Percentiles rank a stretch among this genome's conserved stretches.
phyloP scores from a whole-genome alignment of 164 flowering plant genomes.

The Magnolia changhungtana region DNA sequence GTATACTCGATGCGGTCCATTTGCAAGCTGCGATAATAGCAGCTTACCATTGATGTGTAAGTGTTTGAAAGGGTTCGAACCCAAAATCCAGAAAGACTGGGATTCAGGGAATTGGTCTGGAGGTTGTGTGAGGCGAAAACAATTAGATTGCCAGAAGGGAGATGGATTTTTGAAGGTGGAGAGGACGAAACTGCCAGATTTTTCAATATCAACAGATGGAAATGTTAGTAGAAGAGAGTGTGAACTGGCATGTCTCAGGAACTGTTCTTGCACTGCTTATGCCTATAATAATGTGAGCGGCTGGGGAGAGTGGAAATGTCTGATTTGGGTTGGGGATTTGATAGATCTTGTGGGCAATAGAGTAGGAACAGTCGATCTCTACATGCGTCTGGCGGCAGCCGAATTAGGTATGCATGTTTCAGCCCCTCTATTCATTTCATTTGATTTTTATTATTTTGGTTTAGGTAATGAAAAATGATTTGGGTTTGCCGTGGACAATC shows the following conservation, averaged over 20 bases:
- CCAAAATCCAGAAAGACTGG: conserved; percentile 11
- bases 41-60: conserved; percentile 5
- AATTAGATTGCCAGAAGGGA: conserved; percentile 6
- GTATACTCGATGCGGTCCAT: conserved; percentile 14
- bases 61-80: conserved; percentile 16
- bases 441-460: too few relatives aligned
- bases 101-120: conserved; percentile 12
- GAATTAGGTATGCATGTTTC: conserved; percentile 8
- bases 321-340: conserved; percentile 3
- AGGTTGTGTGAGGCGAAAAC: conserved; percentile 15
- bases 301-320: neutral
- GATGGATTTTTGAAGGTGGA: conserved; percentile 12
- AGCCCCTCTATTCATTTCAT: too few relatives aligned
- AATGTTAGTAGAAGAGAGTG: neutral
- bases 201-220: neutral
- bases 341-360: neutral
- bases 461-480: too few relatives aligned
- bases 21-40: conserved; percentile 7
- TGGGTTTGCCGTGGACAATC: too few relatives aligned
- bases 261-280: conserved; percentile 31
- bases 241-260: conserved; percentile 14
- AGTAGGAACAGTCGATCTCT: conserved; percentile 8
- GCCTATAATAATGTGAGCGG: conserved; percentile 1
- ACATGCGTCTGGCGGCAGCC: conserved; percentile 11
- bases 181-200: conserved; percentile 22